Evolutionary conservation across 2,329 filamentous ascomycete genomes (phyloP).

Genomic region (Trichoderma cornu-damae): DNA sequence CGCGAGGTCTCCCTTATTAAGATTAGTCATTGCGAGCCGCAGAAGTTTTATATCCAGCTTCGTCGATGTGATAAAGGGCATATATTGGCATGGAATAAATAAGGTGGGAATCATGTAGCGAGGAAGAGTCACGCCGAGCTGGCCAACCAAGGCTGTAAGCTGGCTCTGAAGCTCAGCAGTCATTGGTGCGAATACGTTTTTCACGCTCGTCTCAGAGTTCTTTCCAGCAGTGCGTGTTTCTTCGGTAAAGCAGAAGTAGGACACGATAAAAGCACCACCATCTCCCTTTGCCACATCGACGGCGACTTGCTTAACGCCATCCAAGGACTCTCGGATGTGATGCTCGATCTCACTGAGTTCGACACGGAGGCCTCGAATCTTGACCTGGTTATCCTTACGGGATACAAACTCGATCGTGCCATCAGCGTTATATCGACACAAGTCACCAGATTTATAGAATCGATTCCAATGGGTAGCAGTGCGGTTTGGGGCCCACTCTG

Average conservation of each 20-base stretch:
- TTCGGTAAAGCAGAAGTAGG: conserved; percentile 15
- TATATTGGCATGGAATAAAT: conserved; percentile 15
- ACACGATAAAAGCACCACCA: conserved; percentile 8
- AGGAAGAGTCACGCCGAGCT: conserved; percentile 13
- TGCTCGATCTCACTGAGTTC: conserved; percentile 23
- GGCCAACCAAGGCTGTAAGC: conserved; percentile 11
- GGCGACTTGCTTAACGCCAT: conserved; percentile 10
- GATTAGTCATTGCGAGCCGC: background rate
- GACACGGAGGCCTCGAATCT: conserved; percentile 23
- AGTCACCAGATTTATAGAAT: conserved; percentile 23
- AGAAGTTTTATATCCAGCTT: conserved; percentile 20
- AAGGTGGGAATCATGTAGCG: conserved; percentile 16
- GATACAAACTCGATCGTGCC: conserved; percentile 22
- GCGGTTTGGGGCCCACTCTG: conserved; percentile 7
- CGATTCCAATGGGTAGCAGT: background rate
- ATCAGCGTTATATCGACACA: conserved; percentile 19
- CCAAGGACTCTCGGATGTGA: conserved; percentile 8
- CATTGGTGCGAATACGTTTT: conserved; percentile 3
- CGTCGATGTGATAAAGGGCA: conserved; percentile 16
- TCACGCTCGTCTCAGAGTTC: background rate
- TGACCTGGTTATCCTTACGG: conserved; percentile 25
- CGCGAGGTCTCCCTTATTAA: conserved; percentile 17
- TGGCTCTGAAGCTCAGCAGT: conserved; percentile 4
- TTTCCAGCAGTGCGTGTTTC: conserved; percentile 3
- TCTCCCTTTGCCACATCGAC: conserved; percentile 16